Conservation (phyloP, 164 flowering plant species). For the Kalanchoe fedtschenkoi region DNA sequence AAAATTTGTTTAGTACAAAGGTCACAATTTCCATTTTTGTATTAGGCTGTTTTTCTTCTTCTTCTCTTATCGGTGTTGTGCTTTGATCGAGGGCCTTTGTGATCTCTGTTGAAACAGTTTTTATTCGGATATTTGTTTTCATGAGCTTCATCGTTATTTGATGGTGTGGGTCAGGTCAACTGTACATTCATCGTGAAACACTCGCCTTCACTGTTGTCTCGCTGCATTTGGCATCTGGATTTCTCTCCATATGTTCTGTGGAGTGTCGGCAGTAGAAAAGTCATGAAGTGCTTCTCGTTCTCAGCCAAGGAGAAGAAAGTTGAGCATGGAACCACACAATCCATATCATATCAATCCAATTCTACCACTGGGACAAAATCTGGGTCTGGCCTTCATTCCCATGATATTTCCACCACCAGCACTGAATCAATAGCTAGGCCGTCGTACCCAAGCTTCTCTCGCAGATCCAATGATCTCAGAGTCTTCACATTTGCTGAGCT, state of each 20-base stretch:
- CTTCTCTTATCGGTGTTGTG: too few relatives aligned
- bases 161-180: too few relatives aligned
- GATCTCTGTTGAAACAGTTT: too few relatives aligned
- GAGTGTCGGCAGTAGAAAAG: neutral
- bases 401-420: slow-evolving; percentile 46
- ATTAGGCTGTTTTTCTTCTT: too few relatives aligned
- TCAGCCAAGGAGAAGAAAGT: slow-evolving; percentile 12
- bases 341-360: slow-evolving; percentile 24
- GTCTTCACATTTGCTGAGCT: slow-evolving; percentile 60
- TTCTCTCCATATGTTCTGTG: neutral
- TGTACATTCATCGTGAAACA: too few relatives aligned
- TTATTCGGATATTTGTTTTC: too few relatives aligned
- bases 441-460: slow-evolving; percentile 33
- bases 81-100: too few relatives aligned
- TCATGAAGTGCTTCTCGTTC: neutral
- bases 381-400: slow-evolving; percentile 61
- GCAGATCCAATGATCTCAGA: slow-evolving; percentile 59
- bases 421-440: slow-evolving; percentile 40
- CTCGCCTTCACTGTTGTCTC: too few relatives aligned
- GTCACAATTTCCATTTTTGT: too few relatives aligned
- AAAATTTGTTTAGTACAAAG: too few relatives aligned
- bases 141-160: too few relatives aligned
- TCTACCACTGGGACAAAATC: slow-evolving; percentile 24
- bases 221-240: neutral
- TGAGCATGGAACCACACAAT: slow-evolving; percentile 29